Evolutionary conservation across 805 yeast species (phyloP).

Genomic region (Starmerella riodocensis): DNA sequence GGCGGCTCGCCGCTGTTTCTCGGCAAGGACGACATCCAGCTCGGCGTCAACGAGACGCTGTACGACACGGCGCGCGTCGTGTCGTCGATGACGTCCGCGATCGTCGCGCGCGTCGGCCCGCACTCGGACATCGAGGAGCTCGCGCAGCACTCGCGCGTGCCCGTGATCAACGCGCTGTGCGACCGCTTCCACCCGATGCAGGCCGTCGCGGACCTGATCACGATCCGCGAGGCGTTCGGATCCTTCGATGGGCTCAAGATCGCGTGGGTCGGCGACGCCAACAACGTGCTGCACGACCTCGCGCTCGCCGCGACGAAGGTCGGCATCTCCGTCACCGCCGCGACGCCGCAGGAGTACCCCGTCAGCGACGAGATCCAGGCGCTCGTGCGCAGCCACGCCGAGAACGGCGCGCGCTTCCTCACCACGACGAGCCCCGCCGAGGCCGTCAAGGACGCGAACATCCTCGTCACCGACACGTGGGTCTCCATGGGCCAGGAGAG

Average conservation of each 20-base stretch:
- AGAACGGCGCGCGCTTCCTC: constrained; percentile 33
- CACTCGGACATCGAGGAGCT: constrained; percentile 73
- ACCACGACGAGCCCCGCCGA: constrained; percentile 60
- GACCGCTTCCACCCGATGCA: constrained; percentile 91
- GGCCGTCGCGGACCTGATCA: constrained; percentile 80
- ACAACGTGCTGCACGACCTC: constrained; percentile 88
- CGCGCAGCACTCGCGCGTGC: constrained; percentile 68
- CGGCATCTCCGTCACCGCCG: constrained; percentile 71
- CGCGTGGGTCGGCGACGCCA: constrained; percentile 95
- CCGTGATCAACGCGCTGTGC: constrained; percentile 86
- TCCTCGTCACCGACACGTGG: constrained; percentile 92
- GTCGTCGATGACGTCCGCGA: constrained; percentile 91
- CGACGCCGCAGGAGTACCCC: constrained; percentile 68
- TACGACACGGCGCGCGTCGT: constrained; percentile 82
- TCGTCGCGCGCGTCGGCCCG: constrained; percentile 86
- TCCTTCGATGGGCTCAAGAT: constrained; percentile 43
- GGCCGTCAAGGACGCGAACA: constrained; percentile 63
- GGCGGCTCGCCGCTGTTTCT: constrained; percentile 95
- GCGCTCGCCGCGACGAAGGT: constrained; percentile 73
- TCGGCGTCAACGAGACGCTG: constrained; percentile 86
- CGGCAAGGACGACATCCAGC: constrained; percentile 91
- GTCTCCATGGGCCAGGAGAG: constrained; percentile 95
- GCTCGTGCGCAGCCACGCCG: constrained; percentile 42
- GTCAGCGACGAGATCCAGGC: constrained; percentile 43
- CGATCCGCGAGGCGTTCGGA: constrained; percentile 51